These are phyloP conservation scores for Strigomonas culicis DNA, from an alignment of 208 protist genomes.

Conservation along the genomic window DNA sequence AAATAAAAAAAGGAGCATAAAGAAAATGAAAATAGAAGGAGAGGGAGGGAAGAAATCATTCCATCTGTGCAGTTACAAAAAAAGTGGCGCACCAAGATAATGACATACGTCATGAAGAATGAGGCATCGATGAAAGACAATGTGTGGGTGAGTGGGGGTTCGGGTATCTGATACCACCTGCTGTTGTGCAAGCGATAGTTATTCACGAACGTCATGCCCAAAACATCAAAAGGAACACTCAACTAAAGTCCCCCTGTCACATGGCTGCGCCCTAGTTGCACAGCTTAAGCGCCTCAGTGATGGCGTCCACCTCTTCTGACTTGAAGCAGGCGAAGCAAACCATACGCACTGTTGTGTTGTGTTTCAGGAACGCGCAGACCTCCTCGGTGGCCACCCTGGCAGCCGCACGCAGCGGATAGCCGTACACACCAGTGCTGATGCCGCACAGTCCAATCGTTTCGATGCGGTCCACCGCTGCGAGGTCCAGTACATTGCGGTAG, in stretches of 20 bases:
- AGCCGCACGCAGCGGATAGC: slow-evolving; percentile 63
- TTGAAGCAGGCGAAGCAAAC: slow-evolving; percentile 63
- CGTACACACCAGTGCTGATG: slow-evolving; percentile 86
- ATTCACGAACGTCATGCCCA: too few relatives aligned
- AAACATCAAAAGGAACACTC: too few relatives aligned
- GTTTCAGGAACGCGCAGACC: slow-evolving; percentile 27
- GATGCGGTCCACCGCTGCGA: slow-evolving; percentile 36
- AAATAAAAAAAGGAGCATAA: slow-evolving; percentile 10
- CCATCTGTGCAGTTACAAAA: too few relatives aligned
- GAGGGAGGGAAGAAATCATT: neutral
- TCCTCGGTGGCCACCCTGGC: slow-evolving; percentile 59
- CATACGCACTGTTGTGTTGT: slow-evolving; percentile 20
- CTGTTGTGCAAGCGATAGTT: too few relatives aligned
- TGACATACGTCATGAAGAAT: too few relatives aligned
- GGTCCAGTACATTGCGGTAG: slow-evolving; percentile 53
- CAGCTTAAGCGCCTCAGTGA: too few relatives aligned
- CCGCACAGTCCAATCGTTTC: slow-evolving; percentile 71
- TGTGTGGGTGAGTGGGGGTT: too few relatives aligned
- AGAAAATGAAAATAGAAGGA: neutral
- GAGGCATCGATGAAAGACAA: too few relatives aligned
- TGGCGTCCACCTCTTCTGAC: slow-evolving; percentile 25
- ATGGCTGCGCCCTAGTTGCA: too few relatives aligned
- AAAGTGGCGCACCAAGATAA: too few relatives aligned
- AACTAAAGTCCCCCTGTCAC: too few relatives aligned
- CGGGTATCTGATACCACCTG: too few relatives aligned